Percentiles rank a stretch among this genome's conserved stretches.
Evolutionary conservation across 441 rosid species (phyloP).

Genomic region (Corymbia calophylla): DNA sequence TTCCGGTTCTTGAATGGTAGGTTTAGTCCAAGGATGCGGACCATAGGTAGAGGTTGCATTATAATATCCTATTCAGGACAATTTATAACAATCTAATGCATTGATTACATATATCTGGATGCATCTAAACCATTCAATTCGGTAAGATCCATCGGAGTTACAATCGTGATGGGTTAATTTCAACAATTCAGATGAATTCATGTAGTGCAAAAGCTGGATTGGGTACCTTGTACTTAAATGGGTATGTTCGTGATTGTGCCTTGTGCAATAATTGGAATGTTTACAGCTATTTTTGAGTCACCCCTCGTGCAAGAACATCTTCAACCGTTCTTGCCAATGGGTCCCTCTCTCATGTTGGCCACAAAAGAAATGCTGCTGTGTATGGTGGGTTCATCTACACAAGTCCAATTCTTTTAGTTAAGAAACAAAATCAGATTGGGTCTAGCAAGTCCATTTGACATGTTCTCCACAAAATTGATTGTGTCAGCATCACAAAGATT

Average conservation of each 20-base stretch:
- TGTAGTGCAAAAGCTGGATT: fast-evolving
- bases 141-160: background rate
- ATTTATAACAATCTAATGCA: background rate
- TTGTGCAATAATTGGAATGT: background rate
- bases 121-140: background rate
- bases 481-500: background rate
- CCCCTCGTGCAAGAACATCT: background rate
- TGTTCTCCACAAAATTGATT: background rate
- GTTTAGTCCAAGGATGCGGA: background rate
- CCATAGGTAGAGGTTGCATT: background rate
- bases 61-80: background rate
- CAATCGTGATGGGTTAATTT: background rate
- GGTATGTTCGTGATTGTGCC: background rate
- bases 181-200: background rate
- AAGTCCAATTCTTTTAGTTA: background rate
- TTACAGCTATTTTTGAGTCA: background rate
- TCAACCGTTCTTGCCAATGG: background rate
- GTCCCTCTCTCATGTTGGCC: background rate
- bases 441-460: background rate
- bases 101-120: background rate
- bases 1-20: background rate
- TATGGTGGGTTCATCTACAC: background rate
- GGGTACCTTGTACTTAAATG: background rate
- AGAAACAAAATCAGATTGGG: background rate
- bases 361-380: background rate